These are phyloP conservation scores for Candida xiaguanensis DNA, from an alignment of 805 yeast genomes.

Conservation along the genomic window DNA sequence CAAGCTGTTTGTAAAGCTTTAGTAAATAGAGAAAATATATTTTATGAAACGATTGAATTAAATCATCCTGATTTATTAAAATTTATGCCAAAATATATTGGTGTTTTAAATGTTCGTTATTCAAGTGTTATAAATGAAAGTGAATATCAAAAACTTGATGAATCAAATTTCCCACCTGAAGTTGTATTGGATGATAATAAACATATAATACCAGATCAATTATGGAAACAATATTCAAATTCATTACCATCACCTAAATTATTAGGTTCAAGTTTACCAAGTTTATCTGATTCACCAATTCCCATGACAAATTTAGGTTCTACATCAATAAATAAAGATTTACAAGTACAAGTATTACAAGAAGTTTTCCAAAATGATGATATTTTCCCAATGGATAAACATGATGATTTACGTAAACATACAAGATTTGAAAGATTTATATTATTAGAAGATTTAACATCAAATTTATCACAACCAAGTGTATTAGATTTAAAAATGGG, in stretches of 20 bases:
- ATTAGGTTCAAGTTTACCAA: slow-evolving; percentile 5
- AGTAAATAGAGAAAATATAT: slow-evolving; percentile 81
- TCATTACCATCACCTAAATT: slow-evolving; percentile 17
- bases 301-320: slow-evolving; percentile 20
- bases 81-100: slow-evolving; percentile 93
- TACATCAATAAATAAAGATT: slow-evolving; percentile 34
- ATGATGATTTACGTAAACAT: slow-evolving; percentile 26
- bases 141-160: neutral
- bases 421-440: slow-evolving; percentile 77
- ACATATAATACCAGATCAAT: slow-evolving; percentile 83
- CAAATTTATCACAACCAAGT: slow-evolving; percentile 79
- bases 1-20: slow-evolving; percentile 93
- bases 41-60: slow-evolving; percentile 87
- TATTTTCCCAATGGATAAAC: slow-evolving; percentile 11
- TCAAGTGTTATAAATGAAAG: slow-evolving; percentile 41
- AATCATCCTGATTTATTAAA: slow-evolving; percentile 70
- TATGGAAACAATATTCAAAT: slow-evolving; percentile 60
- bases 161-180: slow-evolving; percentile 52
- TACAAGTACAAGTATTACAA: slow-evolving; percentile 36
- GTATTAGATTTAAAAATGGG: slow-evolving; percentile 97
- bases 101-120: slow-evolving; percentile 89
- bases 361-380: slow-evolving; percentile 35
- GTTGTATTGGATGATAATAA: slow-evolving; percentile 89
- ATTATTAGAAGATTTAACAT: slow-evolving; percentile 84
- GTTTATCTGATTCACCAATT: slow-evolving; percentile 9